These are phyloP conservation scores for Cutaneotrichosporon sp. DNA, from an alignment of 1,284 basidiomycete species.

Conservation along the genomic window DNA sequence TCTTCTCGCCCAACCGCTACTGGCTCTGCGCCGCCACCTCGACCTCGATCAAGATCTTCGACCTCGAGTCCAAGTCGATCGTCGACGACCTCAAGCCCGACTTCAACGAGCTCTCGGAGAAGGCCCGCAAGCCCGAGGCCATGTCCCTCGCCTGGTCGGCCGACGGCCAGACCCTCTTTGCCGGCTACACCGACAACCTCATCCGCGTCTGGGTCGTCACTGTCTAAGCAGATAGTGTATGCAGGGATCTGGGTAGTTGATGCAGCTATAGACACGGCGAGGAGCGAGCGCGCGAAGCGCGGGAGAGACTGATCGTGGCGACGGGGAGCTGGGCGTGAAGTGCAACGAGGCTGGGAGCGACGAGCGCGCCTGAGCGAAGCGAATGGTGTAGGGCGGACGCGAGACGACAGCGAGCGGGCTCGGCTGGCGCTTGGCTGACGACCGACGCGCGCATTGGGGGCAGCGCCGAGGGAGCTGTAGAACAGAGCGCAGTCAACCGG, in stretches of 20 bases:
- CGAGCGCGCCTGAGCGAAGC: not conserved
- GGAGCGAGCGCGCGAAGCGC: not conserved
- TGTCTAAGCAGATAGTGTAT: slow-evolving; percentile 36
- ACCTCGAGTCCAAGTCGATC: slow-evolving; percentile 98
- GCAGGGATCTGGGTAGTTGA: slow-evolving; percentile 20
- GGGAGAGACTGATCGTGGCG: too few species aligned
- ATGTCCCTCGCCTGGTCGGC: slow-evolving; percentile 98
- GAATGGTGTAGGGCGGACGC: too few species aligned
- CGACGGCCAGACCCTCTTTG: slow-evolving; percentile 95
- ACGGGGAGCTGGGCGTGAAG: too few species aligned
- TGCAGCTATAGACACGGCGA: slow-evolving; percentile 3
- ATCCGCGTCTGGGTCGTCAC: slow-evolving; percentile 91
- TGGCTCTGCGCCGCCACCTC: slow-evolving; percentile 99
- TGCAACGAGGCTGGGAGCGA: too few species aligned
- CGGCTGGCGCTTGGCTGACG: too few species aligned
- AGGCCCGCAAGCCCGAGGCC: slow-evolving; percentile 87
- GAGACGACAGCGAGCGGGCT: too few species aligned
- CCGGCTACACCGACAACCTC: slow-evolving; percentile 88
- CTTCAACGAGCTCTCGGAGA: slow-evolving; percentile 72
- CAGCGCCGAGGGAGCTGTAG: too few species aligned
- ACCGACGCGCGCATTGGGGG: too few species aligned
- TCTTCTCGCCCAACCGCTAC: slow-evolving; percentile 99
- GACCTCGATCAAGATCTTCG: slow-evolving; percentile 98
- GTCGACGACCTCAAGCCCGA: slow-evolving; percentile 94
- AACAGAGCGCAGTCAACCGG: too few species aligned